Conservation (phyloP, 2,329 filamentous ascomycete genomes). For the Claviceps paspali region DNA sequence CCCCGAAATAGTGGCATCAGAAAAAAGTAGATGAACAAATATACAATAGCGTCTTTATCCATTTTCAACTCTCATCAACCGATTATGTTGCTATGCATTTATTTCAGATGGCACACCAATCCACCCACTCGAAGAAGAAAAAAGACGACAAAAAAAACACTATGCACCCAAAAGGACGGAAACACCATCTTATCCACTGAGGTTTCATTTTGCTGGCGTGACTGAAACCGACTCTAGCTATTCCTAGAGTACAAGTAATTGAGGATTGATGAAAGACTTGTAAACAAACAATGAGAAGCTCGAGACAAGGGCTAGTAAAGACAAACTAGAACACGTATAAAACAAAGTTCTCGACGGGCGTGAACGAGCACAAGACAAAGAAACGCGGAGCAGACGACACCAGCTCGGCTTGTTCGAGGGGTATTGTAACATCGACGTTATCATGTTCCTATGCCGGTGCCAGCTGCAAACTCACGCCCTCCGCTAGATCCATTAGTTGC, state of each 20-base stretch:
- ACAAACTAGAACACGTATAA: conserved; percentile 19
- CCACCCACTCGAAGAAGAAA: too few relatives aligned
- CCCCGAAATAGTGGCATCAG: too few relatives aligned
- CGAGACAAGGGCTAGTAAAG: conserved; percentile 20
- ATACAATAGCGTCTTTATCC: not conserved
- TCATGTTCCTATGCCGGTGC: not conserved
- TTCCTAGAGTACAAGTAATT: conserved; percentile 17
- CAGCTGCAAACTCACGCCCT: not conserved
- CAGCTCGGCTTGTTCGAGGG: not conserved
- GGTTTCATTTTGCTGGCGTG: conserved; percentile 7
- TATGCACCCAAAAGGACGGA: not conserved
- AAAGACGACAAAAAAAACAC: too few relatives aligned
- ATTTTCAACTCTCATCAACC: too few relatives aligned
- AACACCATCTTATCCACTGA: conserved; percentile 1
- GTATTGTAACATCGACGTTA: not conserved
- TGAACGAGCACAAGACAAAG: not conserved
- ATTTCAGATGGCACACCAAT: not conserved
- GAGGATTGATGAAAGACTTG: conserved; percentile 24
- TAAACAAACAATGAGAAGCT: conserved; percentile 19
- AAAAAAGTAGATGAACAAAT: not conserved
- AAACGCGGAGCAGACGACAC: not conserved
- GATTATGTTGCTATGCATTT: not conserved
- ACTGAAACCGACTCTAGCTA: conserved; percentile 16
- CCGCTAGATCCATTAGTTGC: not conserved
- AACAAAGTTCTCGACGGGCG: conserved; percentile 8